Evolutionary conservation across 495 filamentous ascomycete species (phyloP).

Genomic region (Hypomontagnella monticulosa): DNA sequence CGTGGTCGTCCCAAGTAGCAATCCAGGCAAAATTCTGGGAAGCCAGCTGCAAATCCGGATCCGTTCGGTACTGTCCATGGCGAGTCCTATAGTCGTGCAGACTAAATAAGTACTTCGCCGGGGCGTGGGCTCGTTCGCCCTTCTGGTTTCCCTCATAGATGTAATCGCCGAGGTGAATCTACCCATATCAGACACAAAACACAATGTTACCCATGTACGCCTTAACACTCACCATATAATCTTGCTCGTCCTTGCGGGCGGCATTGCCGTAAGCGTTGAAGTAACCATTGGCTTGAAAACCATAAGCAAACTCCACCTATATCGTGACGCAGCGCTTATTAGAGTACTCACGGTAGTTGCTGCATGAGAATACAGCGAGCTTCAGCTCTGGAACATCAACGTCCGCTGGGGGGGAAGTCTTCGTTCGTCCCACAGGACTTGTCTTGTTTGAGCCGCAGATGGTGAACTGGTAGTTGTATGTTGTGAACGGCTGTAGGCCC

Average conservation of each 20-base stretch:
- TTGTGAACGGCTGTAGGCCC: conserved; percentile 67
- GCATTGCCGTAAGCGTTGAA: conserved; percentile 74
- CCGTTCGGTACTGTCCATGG: conserved; percentile 63
- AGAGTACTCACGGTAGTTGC: conserved; percentile 60
- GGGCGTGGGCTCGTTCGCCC: conserved; percentile 40
- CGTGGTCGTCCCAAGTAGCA: conserved; percentile 76
- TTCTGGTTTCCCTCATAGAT: conserved; percentile 66
- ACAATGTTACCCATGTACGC: neutral
- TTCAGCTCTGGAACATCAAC: conserved; percentile 54
- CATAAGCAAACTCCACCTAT: conserved; percentile 14
- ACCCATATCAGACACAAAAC: conserved; percentile 2
- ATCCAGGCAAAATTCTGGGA: conserved; percentile 73
- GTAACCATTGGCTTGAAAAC: conserved; percentile 53
- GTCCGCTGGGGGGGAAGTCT: conserved; percentile 59
- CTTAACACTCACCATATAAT: conserved; percentile 60
- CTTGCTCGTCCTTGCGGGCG: conserved; percentile 71
- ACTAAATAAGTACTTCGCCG: conserved; percentile 46
- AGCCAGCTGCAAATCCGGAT: conserved; percentile 66
- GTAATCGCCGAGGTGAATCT: conserved; percentile 72
- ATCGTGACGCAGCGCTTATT: neutral
- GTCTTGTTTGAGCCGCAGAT: conserved; percentile 58
- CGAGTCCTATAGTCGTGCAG: conserved; percentile 68
- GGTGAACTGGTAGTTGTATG: conserved; percentile 68
- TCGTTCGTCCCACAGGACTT: conserved; percentile 63
- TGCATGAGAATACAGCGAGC: conserved; percentile 67